These are phyloP conservation scores for Melampsora abietis-canadensis DNA, from an alignment of 1,284 basidiomycete species.

Conservation along the genomic window DNA sequence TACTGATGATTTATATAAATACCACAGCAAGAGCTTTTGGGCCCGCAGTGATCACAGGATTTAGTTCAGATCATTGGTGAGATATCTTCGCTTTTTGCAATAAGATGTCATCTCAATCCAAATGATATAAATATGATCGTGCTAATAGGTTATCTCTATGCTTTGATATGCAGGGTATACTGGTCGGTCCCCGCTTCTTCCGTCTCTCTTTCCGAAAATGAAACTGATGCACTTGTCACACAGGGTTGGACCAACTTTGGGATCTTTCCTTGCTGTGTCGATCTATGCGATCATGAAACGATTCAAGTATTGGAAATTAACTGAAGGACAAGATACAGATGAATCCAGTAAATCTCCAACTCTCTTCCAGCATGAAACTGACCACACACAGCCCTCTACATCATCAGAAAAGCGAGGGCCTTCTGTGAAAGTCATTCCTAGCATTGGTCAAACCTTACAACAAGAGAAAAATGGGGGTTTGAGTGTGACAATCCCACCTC, in stretches of 20 bases:
- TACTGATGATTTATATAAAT: too few relatives aligned
- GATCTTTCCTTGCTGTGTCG: conserved; percentile 21
- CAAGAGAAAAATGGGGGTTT: too few relatives aligned
- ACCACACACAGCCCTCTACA: too few relatives aligned
- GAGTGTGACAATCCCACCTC: too few relatives aligned
- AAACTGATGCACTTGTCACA: not conserved
- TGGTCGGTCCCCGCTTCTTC: conserved; percentile 6
- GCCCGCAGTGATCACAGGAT: conserved; percentile 33
- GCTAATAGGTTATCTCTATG: not conserved
- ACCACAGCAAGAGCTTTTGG: conserved; percentile 27
- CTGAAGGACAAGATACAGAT: conserved; percentile 38
- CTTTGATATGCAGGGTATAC: not conserved
- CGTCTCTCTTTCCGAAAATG: not conserved
- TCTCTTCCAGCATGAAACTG: conserved; percentile 5
- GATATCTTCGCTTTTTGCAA: too few relatives aligned
- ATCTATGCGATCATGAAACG: conserved; percentile 31
- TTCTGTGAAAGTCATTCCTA: not conserved
- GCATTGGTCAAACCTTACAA: conserved; percentile 4
- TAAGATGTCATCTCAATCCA: not conserved
- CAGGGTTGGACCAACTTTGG: conserved; percentile 34
- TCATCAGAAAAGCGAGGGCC: not conserved
- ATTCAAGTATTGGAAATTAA: conserved; percentile 38
- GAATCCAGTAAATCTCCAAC: conserved; percentile 35
- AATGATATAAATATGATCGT: not conserved
- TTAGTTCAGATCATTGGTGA: conserved; percentile 33